phyloP scores from a whole-genome alignment of 139 green algal genomes.

The Coelastrella sp. region DNA sequence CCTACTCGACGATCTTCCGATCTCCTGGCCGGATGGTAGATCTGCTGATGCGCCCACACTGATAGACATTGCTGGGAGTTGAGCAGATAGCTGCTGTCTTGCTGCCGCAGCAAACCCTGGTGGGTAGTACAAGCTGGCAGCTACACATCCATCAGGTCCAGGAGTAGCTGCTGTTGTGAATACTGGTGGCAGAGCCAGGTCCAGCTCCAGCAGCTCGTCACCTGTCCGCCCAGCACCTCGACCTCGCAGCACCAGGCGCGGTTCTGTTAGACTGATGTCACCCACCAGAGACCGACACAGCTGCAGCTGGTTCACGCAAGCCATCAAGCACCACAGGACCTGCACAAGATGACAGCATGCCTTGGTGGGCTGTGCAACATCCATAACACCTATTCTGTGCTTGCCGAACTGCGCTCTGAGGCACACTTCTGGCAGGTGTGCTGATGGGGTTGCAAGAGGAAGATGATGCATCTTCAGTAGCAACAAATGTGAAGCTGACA shows the following conservation, averaged over 20 bases:
- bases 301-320: constrained; percentile 65
- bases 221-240: constrained; percentile 34
- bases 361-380: not conserved
- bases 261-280: constrained; percentile 39
- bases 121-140: constrained; percentile 35
- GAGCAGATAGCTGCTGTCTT: constrained; percentile 30
- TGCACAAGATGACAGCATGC: not conserved
- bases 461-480: too few species aligned
- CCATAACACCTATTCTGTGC: not conserved
- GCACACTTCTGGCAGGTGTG: too few species aligned
- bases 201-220: constrained; percentile 79
- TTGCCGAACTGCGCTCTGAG: too few species aligned
- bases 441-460: too few species aligned
- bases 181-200: constrained; percentile 66
- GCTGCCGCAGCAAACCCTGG: constrained; percentile 24
- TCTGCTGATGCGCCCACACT: too few species aligned
- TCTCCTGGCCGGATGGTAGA: too few species aligned
- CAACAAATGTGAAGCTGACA: too few species aligned
- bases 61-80: too few species aligned
- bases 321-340: constrained; percentile 59
- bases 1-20: too few species aligned
- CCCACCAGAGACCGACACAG: constrained; percentile 55
- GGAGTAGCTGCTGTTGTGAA: not conserved
- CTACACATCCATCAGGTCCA: constrained; percentile 29
- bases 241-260: constrained; percentile 50